Base-by-base conservation (phyloP, 805 yeast genomes). In the Cyberlindnera mississippiensis region DNA sequence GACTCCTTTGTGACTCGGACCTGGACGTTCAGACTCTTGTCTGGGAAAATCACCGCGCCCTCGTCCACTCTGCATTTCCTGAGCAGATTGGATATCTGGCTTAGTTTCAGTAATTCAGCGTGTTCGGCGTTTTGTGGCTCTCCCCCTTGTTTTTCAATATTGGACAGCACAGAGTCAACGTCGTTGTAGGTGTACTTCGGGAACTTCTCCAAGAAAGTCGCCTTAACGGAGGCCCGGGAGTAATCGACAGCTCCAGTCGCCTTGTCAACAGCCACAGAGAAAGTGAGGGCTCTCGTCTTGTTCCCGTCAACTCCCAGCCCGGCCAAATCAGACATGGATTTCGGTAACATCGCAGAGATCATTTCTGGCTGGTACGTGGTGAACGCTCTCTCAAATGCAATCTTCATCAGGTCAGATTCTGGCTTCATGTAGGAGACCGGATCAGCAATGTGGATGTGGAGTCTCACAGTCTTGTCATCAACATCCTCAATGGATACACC, bases 381-480 rank as follows among this genome's bases (percentile, higher is more conserved):
- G 17, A 77, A 64, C 0, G 82, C 76, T 50, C 80, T 72, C 34
- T 68, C 70, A 48, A 70, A 74, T 0, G 95, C 96, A 38, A 77
- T 71, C 35, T 70, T 62, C 14, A 81, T 67, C 18, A 80, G 48
- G 2, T 45, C 35, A 6, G 60, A 51, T 11, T 53, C 42, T 20
- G 55, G 56, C 2, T 56, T 59, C 42, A 86, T 61, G 48, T 72
- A 76, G 0, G 96, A 82, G 0, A 87, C 70, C 0, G 97, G 97
- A 59, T 91, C 89, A 1, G 98, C 97, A 48, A 91, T 77, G 59
- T 85, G 96, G 2, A 88, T 71, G 24, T 82, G 74, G 5, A 90
- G 50, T 9, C 67, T 63, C 50, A 65, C 76, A 3, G 61, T 57
- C 1, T 59, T 50, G 1, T 55, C 52, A 4, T 49, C 48, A 3